Percentiles rank a stretch among this genome's conserved stretches.
These are phyloP conservation scores for Ambispora gerdemannii DNA, from an alignment of 192 early-diverging fungal genomes.

Conservation along the genomic window DNA sequence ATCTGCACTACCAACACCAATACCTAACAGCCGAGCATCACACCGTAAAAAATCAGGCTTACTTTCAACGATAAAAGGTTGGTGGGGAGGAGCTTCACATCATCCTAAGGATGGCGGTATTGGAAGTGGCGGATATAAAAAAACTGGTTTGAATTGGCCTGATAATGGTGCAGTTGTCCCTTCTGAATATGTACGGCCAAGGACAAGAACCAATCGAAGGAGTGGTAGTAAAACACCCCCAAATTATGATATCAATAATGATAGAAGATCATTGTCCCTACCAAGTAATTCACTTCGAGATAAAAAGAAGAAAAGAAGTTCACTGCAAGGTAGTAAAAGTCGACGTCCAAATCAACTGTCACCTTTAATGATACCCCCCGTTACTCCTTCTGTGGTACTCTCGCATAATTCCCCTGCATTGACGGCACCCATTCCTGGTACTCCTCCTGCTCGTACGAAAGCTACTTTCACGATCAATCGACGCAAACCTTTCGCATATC, in stretches of 20 bases:
- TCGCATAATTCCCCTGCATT: slow-evolving; percentile 24
- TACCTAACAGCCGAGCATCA: neutral
- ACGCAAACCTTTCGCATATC: slow-evolving; percentile 11
- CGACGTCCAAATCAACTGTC: slow-evolving; percentile 12
- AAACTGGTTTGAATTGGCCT: slow-evolving; percentile 12
- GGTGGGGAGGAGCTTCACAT: slow-evolving; percentile 15
- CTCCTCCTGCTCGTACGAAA: slow-evolving; percentile 17
- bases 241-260: slow-evolving; percentile 11
- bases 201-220: neutral
- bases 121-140: slow-evolving; percentile 7
- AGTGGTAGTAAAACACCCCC: slow-evolving; percentile 23
- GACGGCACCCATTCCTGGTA: slow-evolving; percentile 22
- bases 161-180: slow-evolving; percentile 22
- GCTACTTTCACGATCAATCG: slow-evolving; percentile 28
- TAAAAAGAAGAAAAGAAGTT: slow-evolving; percentile 27
- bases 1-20: neutral
- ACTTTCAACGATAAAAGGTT: slow-evolving; percentile 23
- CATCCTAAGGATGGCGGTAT: slow-evolving; percentile 14
- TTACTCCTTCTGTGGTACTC: slow-evolving; percentile 27
- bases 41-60: slow-evolving; percentile 15
- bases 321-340: slow-evolving; percentile 22
- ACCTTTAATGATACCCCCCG: slow-evolving; percentile 27
- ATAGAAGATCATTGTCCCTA: neutral
- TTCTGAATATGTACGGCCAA: slow-evolving; percentile 3
- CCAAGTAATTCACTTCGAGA: slow-evolving; percentile 18